Percentiles rank a stretch among this genome's conserved stretches.
Evolutionary conservation across 2,329 filamentous ascomycete species (phyloP).

Genomic region (Apiospora hydei): DNA sequence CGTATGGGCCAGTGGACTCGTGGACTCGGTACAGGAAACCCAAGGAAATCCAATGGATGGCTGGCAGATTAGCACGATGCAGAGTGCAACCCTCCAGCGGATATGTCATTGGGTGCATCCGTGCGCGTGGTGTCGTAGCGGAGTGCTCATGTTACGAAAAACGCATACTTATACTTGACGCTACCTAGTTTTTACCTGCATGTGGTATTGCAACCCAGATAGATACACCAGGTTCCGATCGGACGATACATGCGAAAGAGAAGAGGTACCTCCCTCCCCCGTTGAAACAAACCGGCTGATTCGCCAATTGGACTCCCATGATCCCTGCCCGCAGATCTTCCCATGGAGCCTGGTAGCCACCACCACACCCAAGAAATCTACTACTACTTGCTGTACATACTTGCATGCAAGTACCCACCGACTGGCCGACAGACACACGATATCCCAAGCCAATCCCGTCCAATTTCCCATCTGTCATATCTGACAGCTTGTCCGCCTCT

Average conservation of each 20-base stretch:
- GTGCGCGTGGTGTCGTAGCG: conserved; percentile 14
- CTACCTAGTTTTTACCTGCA: background rate
- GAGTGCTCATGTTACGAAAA: background rate
- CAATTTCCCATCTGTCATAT: conserved; percentile 22
- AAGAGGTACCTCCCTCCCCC: background rate
- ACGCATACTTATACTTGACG: background rate
- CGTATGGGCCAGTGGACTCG: background rate
- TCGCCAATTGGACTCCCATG: conserved; percentile 10
- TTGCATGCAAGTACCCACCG: background rate
- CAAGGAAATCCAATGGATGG: background rate
- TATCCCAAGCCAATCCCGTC: conserved; percentile 6
- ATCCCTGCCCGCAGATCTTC: conserved; percentile 21
- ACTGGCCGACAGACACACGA: conserved; percentile 6
- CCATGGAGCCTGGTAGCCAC: background rate
- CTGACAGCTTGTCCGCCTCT: conserved; percentile 19
- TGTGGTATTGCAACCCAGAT: background rate
- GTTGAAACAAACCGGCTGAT: background rate
- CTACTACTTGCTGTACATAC: too few relatives aligned
- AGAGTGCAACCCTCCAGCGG: conserved; percentile 5
- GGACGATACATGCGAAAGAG: conserved; percentile 2
- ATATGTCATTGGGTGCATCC: background rate
- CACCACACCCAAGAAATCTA: background rate
- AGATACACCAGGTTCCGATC: background rate
- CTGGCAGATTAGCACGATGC: conserved; percentile 9
- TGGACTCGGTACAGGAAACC: background rate